Conservation (phyloP, 768 basidiomycete genomes). For the Sarcodon sp. region DNA sequence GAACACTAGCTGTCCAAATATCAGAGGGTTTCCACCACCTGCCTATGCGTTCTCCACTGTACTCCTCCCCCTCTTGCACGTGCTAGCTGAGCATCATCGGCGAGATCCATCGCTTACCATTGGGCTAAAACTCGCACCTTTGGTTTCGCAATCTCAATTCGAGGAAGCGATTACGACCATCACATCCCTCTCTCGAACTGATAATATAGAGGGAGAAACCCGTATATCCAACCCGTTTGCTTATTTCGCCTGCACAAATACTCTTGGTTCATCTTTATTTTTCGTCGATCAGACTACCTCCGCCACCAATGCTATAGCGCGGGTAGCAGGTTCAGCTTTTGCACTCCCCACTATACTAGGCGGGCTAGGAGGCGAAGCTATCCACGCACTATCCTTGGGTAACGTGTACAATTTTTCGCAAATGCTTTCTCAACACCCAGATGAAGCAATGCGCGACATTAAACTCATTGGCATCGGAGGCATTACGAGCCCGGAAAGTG, state of each 20-base stretch:
- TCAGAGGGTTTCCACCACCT: conserved; percentile 43
- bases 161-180: conserved; percentile 35
- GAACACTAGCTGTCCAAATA: conserved; percentile 82
- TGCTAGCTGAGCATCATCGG: conserved; percentile 35
- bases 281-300: conserved; percentile 39
- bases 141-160: conserved; percentile 51
- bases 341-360: conserved; percentile 57
- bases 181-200: conserved; percentile 19
- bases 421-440: conserved; percentile 31
- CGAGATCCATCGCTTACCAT: conserved; percentile 44
- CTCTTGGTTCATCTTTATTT: conserved; percentile 56
- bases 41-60: conserved; percentile 41
- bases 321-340: conserved; percentile 16
- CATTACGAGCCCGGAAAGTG: conserved; percentile 48
- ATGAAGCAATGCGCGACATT: conserved; percentile 31
- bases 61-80: conserved; percentile 39
- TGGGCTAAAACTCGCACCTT: conserved; percentile 75
- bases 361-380: conserved; percentile 63
- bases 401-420: conserved; percentile 54
- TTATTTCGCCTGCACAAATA: conserved; percentile 75
- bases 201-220: background rate
- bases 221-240: conserved; percentile 35
- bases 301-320: background rate
- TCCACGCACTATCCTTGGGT: conserved; percentile 70
- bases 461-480: conserved; percentile 76